Conservation (phyloP, 805 yeast genomes). For the Trichomonascus vanleenenianus region DNA sequence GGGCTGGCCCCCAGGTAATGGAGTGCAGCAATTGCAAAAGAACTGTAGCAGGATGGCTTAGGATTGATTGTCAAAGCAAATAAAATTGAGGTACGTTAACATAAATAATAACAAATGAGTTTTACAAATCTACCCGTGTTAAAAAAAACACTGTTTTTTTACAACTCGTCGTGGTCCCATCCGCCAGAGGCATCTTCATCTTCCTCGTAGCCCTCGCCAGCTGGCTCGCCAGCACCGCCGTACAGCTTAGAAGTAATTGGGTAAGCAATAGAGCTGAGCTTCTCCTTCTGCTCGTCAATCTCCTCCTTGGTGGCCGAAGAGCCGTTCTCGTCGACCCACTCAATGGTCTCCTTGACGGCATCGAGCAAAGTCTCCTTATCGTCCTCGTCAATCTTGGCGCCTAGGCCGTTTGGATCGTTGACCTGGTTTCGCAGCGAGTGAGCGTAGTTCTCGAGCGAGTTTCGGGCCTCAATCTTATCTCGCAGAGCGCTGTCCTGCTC, state of each 20-base stretch:
- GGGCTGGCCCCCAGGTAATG: too few species aligned
- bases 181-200: conserved; percentile 44
- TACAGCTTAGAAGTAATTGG: conserved; percentile 89
- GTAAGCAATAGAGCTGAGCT: conserved; percentile 72
- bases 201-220: conserved; percentile 38
- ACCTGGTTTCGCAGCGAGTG: conserved; percentile 71
- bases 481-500: conserved; percentile 82
- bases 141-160: conserved; percentile 2
- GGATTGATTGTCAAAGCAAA: too few species aligned
- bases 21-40: neutral
- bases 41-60: too few species aligned
- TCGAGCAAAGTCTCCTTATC: conserved; percentile 85
- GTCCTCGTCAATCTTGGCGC: conserved; percentile 75
- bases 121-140: neutral
- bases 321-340: conserved; percentile 80
- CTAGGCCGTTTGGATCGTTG: conserved; percentile 46
- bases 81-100: neutral
- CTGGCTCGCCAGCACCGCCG: conserved; percentile 45
- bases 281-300: conserved; percentile 82
- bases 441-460: conserved; percentile 81
- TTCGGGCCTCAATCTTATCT: conserved; percentile 81
- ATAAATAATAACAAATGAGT: neutral
- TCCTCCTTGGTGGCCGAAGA: conserved; percentile 89
- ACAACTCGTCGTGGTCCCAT: conserved; percentile 60
- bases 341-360: conserved; percentile 78